Conservation (phyloP, 2,329 filamentous ascomycete genomes). For the Cercospora nicotianae region DNA sequence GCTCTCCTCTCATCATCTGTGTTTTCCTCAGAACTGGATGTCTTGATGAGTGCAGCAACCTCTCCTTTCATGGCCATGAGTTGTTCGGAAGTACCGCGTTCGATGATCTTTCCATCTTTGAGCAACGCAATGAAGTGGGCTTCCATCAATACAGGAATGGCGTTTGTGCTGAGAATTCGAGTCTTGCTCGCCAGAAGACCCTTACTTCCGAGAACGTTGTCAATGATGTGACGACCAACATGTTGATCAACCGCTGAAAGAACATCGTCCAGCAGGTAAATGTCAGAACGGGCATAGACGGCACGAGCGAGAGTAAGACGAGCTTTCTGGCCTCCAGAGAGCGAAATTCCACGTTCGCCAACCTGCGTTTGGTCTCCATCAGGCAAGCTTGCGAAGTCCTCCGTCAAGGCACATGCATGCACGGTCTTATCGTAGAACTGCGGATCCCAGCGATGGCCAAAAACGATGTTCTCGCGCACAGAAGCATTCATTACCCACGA, state of each 20-base stretch:
- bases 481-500: slow-evolving; percentile 98
- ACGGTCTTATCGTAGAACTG: slow-evolving; percentile 92
- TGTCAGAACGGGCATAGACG: slow-evolving; percentile 93
- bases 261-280: slow-evolving; percentile 92
- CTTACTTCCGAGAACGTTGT: slow-evolving; percentile 83
- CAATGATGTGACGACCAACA: slow-evolving; percentile 90
- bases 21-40: slow-evolving; percentile 59
- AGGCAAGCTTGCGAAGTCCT: slow-evolving; percentile 88
- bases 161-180: slow-evolving; percentile 89
- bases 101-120: slow-evolving; percentile 77
- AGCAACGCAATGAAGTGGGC: slow-evolving; percentile 86
- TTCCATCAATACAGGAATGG: slow-evolving; percentile 85
- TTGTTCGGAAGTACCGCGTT: slow-evolving; percentile 87
- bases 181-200: slow-evolving; percentile 85
- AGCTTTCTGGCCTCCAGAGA: slow-evolving; percentile 95
- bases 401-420: slow-evolving; percentile 82
- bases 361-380: slow-evolving; percentile 97
- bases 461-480: slow-evolving; percentile 94
- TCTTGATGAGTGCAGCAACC: slow-evolving; percentile 79
- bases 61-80: slow-evolving; percentile 92
- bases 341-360: slow-evolving; percentile 91
- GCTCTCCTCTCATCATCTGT: slow-evolving; percentile 26
- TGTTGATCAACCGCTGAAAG: slow-evolving; percentile 98
- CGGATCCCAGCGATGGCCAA: slow-evolving; percentile 90
- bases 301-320: slow-evolving; percentile 88